Base-by-base conservation (phyloP, 2,329 filamentous ascomycete species). In the Parastagonospora avenae region DNA sequence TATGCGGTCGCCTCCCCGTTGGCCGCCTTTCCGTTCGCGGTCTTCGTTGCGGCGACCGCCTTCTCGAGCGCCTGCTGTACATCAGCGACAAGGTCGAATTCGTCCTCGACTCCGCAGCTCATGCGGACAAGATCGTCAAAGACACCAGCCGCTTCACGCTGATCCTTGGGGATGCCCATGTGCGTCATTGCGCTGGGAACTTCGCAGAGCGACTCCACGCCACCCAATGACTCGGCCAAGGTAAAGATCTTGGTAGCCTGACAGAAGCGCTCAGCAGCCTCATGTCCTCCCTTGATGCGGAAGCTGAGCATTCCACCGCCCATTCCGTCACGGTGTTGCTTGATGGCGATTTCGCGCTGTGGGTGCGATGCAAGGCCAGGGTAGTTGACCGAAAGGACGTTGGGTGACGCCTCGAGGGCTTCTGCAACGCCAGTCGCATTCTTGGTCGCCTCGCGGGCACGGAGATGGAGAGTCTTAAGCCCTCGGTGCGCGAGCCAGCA, bases 231-330 rank as follows among this genome's bases (percentile, higher is more conserved):
- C 82, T 99, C 94, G 28, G 94, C 94, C 6, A 99, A 82, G 1
- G 92, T 96, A 78, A 96, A 97, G 74, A 99, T 86, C 68, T 85
- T 85, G 37, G 92, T 97, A 52, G 83, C 79, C 76, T 94, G 87
- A 82, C 94, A 97, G 84, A 99, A 99, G 45, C 87, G 84, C 77
- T 95, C 90, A 11, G 94, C 94, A 1, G 93, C 93, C 39, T 82
- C 82, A 68, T 91, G 85, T 31, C 94, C 94, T 49, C 93, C 94
- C 60, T 85, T 85, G 74, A 99, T 90, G 60, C 94, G 89, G 86
- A 99, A 99, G 51, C 89, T 93, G 37, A 99, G 85, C 94, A 99
- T 99, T 55, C 94, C 94, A 63, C 94, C 94, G 53, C 94, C 94
- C 83, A 97, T 88, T 56, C 89, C 94, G 64, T 95, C 84, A 62